Percentiles rank a stretch among this genome's conserved stretches.
Evolutionary conservation across 805 yeast species (phyloP).

Genomic region (Lipomyces sp.): DNA sequence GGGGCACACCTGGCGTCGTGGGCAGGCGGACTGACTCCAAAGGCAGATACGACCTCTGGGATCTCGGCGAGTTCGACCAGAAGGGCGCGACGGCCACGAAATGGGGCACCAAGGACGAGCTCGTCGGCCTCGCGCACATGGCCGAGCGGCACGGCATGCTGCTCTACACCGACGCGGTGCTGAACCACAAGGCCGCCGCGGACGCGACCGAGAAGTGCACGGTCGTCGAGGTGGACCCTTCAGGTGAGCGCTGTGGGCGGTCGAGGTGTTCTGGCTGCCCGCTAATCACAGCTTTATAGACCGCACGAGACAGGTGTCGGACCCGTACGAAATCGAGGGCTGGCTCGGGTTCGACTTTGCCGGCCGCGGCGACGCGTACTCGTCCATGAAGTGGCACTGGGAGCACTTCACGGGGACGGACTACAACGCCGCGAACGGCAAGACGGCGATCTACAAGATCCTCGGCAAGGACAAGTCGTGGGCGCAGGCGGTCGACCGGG

Average conservation of each 20-base stretch:
- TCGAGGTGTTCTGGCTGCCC: not conserved
- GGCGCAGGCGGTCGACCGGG: constrained; percentile 23
- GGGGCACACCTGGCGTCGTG: too few relatives aligned
- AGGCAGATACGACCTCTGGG: constrained; percentile 25
- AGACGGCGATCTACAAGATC: constrained; percentile 26
- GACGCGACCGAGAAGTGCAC: constrained; percentile 20
- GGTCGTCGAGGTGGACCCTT: constrained; percentile 23
- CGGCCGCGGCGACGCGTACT: constrained; percentile 27
- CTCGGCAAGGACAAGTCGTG: constrained; percentile 23
- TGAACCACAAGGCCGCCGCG: constrained; percentile 28
- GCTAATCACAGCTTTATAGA: constrained; percentile 1
- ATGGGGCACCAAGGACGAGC: constrained; percentile 26
- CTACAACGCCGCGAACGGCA: constrained; percentile 19
- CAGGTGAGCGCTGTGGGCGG: not conserved
- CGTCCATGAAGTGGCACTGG: constrained; percentile 26
- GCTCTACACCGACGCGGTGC: constrained; percentile 22
- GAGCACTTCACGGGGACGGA: constrained; percentile 29
- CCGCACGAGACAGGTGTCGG: constrained; percentile 19
- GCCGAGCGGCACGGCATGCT: constrained; percentile 9
- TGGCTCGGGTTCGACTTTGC: constrained; percentile 28
- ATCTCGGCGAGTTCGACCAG: constrained; percentile 29
- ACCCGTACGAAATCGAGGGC: constrained; percentile 25
- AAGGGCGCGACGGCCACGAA: constrained; percentile 23
- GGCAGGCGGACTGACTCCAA: too few relatives aligned
- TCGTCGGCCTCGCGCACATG: constrained; percentile 7